Base-by-base conservation (phyloP, 2,329 filamentous ascomycete species). In the Tolypocladium inflatum region DNA sequence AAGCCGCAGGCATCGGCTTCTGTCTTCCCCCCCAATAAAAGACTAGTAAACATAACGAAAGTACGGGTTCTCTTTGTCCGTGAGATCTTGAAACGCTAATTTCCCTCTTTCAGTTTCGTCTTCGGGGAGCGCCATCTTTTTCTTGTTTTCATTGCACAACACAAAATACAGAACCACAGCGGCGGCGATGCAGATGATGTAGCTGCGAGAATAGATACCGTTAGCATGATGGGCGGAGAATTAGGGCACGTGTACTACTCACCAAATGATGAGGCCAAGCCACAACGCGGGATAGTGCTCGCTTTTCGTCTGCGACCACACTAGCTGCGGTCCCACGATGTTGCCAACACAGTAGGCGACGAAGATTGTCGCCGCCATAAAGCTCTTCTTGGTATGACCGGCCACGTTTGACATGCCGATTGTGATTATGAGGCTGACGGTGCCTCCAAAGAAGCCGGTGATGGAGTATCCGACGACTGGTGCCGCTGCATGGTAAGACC, bases 301-400 rank as follows among this genome's bases (percentile, higher is more conserved):
- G 0, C 67, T 71, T 62, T 86, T 86, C 0, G 84, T 86, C 69
- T 87, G 75, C n/a, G 80, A 85, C 64, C 82, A 82, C 45, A 91
- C 81, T 43, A 91, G 75, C 71, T 89, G 86, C 4, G 88, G 88
- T 0, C 88, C 88, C 30, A 91, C 83, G 55, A 91, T 91, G 64
- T 91, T 91, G 1, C 88, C 80, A 3, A 91, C 84, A 57, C 86
- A 89, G 66, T 91, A 91, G 0, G 86, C 87, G 0, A 89, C 86
- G 61, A 91, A 91, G 1, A 89, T 86, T 0, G 85, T 84, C 0
- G 85, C 84, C 0, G 88, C 86, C 78, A 88, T 90, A 65, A 88
- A 85, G 62, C 84, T 88, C 76, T 91, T 91, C 74, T 91, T 91
- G 0, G 88, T 91, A 30, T 88, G 81, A 0, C 89, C 88, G 0